These are phyloP conservation scores for Geotrichum armillariae DNA, from an alignment of 1,139 yeast genomes.

Conservation along the genomic window DNA sequence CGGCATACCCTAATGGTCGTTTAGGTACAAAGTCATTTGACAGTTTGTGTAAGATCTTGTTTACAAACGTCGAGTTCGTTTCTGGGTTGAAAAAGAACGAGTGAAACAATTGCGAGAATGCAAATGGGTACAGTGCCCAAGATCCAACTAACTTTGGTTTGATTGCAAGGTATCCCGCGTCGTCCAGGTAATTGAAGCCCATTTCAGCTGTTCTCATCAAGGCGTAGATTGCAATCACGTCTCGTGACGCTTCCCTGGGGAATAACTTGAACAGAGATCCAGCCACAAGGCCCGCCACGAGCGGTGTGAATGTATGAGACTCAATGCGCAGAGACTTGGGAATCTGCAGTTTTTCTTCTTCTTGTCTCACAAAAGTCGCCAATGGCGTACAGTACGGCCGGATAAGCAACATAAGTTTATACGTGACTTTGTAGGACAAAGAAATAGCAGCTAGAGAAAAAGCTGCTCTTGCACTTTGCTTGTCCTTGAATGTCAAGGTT, in stretches of 20 bases:
- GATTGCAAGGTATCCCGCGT: constrained; percentile 35
- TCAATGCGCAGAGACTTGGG: constrained; percentile 21
- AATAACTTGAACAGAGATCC: constrained; percentile 35
- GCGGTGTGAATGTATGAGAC: constrained; percentile 29
- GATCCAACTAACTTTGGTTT: constrained; percentile 42
- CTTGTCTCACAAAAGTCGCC: constrained; percentile 9
- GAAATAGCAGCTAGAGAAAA: constrained; percentile 33
- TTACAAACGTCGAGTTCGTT: constrained; percentile 38
- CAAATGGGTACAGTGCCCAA: constrained; percentile 45
- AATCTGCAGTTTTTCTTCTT: constrained; percentile 17
- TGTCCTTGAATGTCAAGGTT: constrained; percentile 13
- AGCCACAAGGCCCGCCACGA: constrained; percentile 34
- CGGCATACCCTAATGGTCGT: constrained; percentile 35
- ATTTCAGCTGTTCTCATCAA: constrained; percentile 41
- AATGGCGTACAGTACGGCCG: constrained; percentile 19
- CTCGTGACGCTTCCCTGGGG: constrained; percentile 32
- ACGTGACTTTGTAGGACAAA: constrained; percentile 32
- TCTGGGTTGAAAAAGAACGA: constrained; percentile 41
- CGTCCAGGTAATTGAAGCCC: constrained; percentile 40
- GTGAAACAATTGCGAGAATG: constrained; percentile 44
- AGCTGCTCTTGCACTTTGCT: constrained; percentile 30
- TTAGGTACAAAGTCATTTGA: constrained; percentile 37
- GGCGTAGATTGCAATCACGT: constrained; percentile 38
- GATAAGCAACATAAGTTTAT: constrained; percentile 24
- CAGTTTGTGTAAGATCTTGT: constrained; percentile 33